These are phyloP conservation scores for Dissoconium aciculare DNA, from an alignment of 2,329 filamentous ascomycete genomes.

Conservation along the genomic window DNA sequence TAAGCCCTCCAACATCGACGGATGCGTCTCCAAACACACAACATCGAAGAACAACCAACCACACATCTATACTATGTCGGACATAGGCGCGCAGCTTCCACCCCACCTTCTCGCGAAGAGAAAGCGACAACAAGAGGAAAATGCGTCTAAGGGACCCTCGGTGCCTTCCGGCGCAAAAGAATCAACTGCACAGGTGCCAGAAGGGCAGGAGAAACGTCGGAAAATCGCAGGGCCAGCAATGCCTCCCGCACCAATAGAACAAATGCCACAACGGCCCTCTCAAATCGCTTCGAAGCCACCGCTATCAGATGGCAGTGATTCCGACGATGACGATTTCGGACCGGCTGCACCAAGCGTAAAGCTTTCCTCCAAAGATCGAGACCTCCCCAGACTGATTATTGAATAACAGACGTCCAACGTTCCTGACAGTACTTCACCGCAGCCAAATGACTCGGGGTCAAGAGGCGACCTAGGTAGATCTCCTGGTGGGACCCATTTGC, in stretches of 20 bases:
- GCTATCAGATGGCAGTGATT: slow-evolving; percentile 17
- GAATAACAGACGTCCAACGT: no score
- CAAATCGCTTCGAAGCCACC: slow-evolving; percentile 3
- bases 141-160: slow-evolving; percentile 23
- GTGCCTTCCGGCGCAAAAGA: slow-evolving; percentile 26
- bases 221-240: slow-evolving; percentile 42
- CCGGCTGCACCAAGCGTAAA: slow-evolving; percentile 27
- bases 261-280: slow-evolving; percentile 19
- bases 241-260: slow-evolving; percentile 36
- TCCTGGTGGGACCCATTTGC: no score
- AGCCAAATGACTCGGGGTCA: no score
- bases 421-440: no score
- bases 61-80: slow-evolving; percentile 39
- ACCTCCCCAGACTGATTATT: no score
- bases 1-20: no score
- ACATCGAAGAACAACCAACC: slow-evolving; percentile 2
- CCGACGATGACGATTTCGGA: slow-evolving; percentile 31
- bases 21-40: no score
- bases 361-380: no score
- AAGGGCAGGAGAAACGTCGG: slow-evolving; percentile 32
- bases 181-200: no score
- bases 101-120: slow-evolving; percentile 44
- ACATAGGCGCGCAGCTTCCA: slow-evolving; percentile 56
- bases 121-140: slow-evolving; percentile 34
- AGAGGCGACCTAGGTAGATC: no score